Conservation (phyloP, 257 asterid species). For the Echites panduratus region DNA sequence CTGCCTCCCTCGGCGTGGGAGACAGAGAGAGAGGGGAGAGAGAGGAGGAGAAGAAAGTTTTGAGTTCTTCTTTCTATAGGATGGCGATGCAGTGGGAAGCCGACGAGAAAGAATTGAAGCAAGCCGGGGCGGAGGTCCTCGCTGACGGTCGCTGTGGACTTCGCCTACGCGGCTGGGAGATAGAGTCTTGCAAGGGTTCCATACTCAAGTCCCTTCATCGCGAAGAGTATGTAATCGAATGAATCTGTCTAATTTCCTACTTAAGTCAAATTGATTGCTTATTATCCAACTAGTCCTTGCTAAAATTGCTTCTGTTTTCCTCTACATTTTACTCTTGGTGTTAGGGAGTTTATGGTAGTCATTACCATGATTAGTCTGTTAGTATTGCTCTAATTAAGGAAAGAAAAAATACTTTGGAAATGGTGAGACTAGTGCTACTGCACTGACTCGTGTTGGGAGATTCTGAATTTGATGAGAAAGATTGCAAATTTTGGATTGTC, state of each 20-base stretch:
- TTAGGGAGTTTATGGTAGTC: no score
- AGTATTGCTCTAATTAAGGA: no score
- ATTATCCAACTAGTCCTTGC: background rate
- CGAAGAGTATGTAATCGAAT: constrained; percentile 36
- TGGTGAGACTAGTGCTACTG: background rate
- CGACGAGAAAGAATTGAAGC: constrained; percentile 34
- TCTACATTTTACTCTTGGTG: background rate
- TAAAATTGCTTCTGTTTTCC: background rate
- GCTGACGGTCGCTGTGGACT: constrained; percentile 36
- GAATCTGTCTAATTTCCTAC: background rate
- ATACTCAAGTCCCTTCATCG: constrained; percentile 72
- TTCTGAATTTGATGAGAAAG: background rate
- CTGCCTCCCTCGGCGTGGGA: no score
- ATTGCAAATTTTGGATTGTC: background rate
- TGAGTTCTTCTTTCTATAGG: background rate
- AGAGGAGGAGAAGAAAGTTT: background rate
- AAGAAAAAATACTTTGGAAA: no score
- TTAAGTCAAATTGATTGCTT: background rate
- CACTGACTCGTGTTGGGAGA: background rate
- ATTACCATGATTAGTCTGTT: no score
- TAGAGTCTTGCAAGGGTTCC: constrained; percentile 74
- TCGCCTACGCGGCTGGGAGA: constrained; percentile 57
- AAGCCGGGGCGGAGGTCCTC: constrained; percentile 40
- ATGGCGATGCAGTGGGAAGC: constrained; percentile 35
- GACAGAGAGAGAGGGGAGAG: background rate